A percentile compares a stretch with the other conserved stretches of the same genome.
Conservation (phyloP, 78 protist genomes). For the Dictyostelium intermedium region DNA sequence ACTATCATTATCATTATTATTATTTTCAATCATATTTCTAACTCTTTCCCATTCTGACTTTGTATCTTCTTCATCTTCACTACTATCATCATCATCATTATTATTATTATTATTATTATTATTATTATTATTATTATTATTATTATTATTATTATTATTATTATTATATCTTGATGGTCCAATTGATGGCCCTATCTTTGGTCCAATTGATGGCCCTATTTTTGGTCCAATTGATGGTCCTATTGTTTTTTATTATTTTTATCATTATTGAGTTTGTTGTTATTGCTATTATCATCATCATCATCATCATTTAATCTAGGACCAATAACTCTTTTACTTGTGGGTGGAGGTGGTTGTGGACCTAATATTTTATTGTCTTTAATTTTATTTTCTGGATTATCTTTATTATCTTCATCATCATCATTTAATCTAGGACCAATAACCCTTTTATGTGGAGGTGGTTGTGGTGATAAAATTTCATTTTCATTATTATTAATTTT, state of each 20-base stretch:
- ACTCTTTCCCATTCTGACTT: conserved; percentile 27
- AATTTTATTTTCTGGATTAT: neutral
- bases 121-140: too few species aligned
- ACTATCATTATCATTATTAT: neutral
- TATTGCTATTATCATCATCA: neutral
- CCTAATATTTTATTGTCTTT: neutral
- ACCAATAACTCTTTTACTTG: neutral
- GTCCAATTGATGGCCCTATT: neutral
- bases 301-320: conserved; percentile 18
- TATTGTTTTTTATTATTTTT: neutral
- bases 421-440: conserved; percentile 34
- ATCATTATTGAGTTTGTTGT: neutral
- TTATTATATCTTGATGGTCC: neutral
- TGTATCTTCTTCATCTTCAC: conserved; percentile 12
- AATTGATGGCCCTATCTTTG: conserved; percentile 22
- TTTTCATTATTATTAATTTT: neutral
- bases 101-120: neutral
- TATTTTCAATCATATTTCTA: neutral
- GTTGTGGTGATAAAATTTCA: neutral
- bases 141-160: too few species aligned
- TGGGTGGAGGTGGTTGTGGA: conserved; percentile 4
- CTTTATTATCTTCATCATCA: neutral
- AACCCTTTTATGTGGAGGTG: neutral
- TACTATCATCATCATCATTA: neutral
- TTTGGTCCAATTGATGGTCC: conserved; percentile 9